A percentile compares a stretch with the other conserved stretches of the same genome.
Evolutionary conservation across 2,329 filamentous ascomycete genomes (phyloP).

Genomic region (Daldinia sp.): DNA sequence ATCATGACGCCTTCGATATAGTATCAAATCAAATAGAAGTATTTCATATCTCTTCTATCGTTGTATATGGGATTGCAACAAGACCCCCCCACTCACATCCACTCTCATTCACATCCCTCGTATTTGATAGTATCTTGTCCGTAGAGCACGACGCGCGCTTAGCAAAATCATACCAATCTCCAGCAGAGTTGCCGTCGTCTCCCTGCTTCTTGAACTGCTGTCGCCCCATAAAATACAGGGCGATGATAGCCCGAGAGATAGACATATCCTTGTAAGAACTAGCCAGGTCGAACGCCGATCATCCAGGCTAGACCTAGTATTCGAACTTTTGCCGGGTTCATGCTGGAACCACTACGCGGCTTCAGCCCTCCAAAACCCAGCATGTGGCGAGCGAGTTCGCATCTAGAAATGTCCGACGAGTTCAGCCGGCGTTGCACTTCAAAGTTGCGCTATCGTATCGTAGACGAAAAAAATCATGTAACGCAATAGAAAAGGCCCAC

Average conservation of each 20-base stretch:
- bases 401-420: not conserved
- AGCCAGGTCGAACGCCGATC: not conserved
- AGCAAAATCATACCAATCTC: not conserved
- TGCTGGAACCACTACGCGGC: not conserved
- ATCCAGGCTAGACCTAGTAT: not conserved
- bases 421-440: not conserved
- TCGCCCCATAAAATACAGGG: not conserved
- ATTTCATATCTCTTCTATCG: not conserved
- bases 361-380: not conserved
- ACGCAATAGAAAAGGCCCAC: not conserved
- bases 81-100: not conserved
- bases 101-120: no score
- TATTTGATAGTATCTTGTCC: not conserved
- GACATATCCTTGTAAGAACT: not conserved
- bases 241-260: no score
- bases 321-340: not conserved
- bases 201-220: not conserved
- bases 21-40: not conserved
- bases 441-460: not conserved
- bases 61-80: not conserved
- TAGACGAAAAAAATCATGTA: not conserved
- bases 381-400: not conserved
- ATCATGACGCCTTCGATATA: not conserved
- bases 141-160: not conserved
- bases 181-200: not conserved